Percentiles rank a stretch among this genome's conserved stretches.
phyloP scores from a whole-genome alignment of 1,139 yeast genomes.

The Geotrichum siamense region DNA sequence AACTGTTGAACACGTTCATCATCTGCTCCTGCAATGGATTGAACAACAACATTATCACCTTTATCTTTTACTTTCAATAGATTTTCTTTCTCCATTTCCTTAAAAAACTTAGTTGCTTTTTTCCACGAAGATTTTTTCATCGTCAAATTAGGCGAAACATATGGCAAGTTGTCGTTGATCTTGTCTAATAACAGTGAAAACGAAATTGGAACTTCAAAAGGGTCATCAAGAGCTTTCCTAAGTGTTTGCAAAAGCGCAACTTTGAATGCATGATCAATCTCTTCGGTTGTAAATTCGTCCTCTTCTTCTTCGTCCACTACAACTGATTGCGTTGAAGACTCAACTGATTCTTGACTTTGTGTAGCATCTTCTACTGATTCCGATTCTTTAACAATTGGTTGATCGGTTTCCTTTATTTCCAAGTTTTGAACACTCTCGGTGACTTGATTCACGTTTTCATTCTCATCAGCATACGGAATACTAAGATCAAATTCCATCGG shows the following conservation, averaged over 20 bases:
- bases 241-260: conserved; percentile 64
- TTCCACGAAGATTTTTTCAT: conserved; percentile 86
- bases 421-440: conserved; percentile 19
- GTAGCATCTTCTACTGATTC: background rate
- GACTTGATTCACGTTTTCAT: conserved; percentile 15
- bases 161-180: conserved; percentile 65
- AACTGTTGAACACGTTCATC: conserved; percentile 50
- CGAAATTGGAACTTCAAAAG: conserved; percentile 45
- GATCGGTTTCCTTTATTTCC: conserved; percentile 19
- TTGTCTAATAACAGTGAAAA: conserved; percentile 70
- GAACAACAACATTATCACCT: conserved; percentile 62
- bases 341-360: conserved; percentile 17
- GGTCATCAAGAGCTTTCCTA: conserved; percentile 51
- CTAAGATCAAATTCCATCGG: conserved; percentile 26
- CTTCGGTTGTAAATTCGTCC: conserved; percentile 48
- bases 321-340: background rate
- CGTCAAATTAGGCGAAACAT: conserved; percentile 43
- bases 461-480: conserved; percentile 18
- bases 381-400: conserved; percentile 17
- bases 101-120: conserved; percentile 76
- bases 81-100: conserved; percentile 72
- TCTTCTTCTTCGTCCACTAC: conserved; percentile 31
- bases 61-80: conserved; percentile 65
- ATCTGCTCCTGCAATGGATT: conserved; percentile 44
- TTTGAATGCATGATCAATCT: conserved; percentile 70